Conservation (phyloP, 257 asterid genomes). For the Rhazya stricta region DNA sequence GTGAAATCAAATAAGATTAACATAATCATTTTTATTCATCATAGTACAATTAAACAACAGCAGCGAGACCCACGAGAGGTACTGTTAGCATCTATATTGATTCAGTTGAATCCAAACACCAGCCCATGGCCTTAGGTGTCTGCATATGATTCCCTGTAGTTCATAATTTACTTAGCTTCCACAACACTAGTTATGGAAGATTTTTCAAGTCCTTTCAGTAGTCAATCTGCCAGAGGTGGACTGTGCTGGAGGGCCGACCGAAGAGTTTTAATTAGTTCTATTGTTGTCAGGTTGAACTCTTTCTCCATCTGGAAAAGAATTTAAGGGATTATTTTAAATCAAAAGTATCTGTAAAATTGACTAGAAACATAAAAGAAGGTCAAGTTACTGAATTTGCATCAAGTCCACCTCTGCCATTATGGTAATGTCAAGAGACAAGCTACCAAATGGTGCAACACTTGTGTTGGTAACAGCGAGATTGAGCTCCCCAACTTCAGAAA, state of each 20-base stretch:
- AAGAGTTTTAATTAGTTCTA: conserved; percentile 13
- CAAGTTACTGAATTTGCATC: background rate
- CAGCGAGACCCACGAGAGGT: conserved; percentile 18
- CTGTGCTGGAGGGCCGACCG: conserved; percentile 12
- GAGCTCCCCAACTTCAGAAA: conserved; percentile 13
- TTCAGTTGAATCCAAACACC: background rate
- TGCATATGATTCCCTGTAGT: no score
- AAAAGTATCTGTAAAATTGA: background rate
- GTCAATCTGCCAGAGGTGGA: background rate
- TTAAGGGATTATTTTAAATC: no score
- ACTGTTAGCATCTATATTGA: background rate
- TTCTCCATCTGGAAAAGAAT: conserved; percentile 30
- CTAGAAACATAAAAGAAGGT: background rate
- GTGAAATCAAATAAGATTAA: no score
- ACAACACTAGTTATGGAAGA: no score
- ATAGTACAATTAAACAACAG: background rate
- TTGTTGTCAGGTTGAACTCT: conserved; percentile 24
- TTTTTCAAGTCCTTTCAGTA: background rate
- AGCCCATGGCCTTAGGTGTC: background rate
- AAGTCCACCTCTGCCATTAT: conserved; percentile 1
- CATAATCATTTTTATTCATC: background rate
- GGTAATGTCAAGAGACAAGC: conserved; percentile 28
- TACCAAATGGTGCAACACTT: conserved; percentile 23
- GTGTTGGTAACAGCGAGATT: conserved; percentile 14
- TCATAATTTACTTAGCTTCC: no score